A percentile compares a stretch with the other conserved stretches of the same genome.
phyloP scores from a whole-genome alignment of 2,329 filamentous ascomycete genomes.

The Alternaria burnsii region DNA sequence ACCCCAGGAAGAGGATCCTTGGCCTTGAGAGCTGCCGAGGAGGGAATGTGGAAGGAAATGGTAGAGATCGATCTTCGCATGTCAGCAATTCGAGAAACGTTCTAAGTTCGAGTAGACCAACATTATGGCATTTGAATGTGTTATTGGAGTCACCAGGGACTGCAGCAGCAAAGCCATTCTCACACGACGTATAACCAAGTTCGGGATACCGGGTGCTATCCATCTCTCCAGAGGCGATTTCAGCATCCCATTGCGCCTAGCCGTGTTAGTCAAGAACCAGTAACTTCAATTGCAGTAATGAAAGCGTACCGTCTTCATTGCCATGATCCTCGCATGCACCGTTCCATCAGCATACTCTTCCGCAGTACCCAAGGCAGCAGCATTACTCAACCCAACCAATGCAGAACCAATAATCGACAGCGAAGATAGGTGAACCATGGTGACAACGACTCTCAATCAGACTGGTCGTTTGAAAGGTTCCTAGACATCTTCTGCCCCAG shows the following conservation, averaged over 20 bases:
- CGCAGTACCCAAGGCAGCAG: slow-evolving; percentile 33
- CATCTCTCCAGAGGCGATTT: slow-evolving; percentile 37
- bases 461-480: not conserved
- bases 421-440: slow-evolving; percentile 25
- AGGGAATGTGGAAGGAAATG: slow-evolving; percentile 63
- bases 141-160: slow-evolving; percentile 46
- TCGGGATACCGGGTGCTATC: slow-evolving; percentile 40
- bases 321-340: slow-evolving; percentile 47
- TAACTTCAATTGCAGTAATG: not conserved
- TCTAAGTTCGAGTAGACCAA: slow-evolving; percentile 17
- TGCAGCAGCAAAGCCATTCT: slow-evolving; percentile 44
- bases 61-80: slow-evolving; percentile 59
- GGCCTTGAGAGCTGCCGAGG: slow-evolving; percentile 56
- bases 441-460: not conserved
- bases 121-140: slow-evolving; percentile 49
- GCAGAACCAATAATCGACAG: slow-evolving; percentile 27
- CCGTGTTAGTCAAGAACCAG: slow-evolving; percentile 9
- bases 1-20: slow-evolving; percentile 59
- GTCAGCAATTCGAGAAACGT: slow-evolving; percentile 12
- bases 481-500: not conserved
- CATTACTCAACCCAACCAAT: slow-evolving; percentile 30
- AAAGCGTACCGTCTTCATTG: slow-evolving; percentile 39
- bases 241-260: slow-evolving; percentile 37
- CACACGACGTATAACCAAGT: slow-evolving; percentile 41
- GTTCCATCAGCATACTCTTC: slow-evolving; percentile 47